Percentiles rank a stretch among this genome's conserved stretches.
phyloP scores from a whole-genome alignment of 352 stramenopile species.

The Blastocystis sp. region DNA sequence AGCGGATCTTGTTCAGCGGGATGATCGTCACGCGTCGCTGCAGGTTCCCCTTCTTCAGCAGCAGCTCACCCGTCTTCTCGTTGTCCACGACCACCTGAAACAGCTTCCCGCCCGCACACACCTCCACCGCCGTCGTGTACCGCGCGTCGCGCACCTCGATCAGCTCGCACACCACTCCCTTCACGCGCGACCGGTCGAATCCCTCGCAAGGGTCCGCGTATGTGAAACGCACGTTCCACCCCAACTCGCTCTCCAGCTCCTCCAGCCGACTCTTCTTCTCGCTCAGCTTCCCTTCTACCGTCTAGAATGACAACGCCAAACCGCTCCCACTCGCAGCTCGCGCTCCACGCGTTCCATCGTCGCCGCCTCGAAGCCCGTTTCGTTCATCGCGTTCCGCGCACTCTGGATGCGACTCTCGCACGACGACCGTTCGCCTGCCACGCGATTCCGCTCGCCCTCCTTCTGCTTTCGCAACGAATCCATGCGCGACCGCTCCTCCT shows the following conservation, averaged over 20 bases:
- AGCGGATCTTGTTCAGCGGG: constrained; percentile 88
- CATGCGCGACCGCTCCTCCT: not conserved
- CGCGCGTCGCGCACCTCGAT: constrained; percentile 82
- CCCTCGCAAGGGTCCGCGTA: constrained; percentile 83
- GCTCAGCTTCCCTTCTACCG: not conserved
- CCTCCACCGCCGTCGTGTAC: constrained; percentile 86
- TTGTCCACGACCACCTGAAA: constrained; percentile 98
- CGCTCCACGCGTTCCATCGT: not conserved
- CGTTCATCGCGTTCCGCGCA: not conserved
- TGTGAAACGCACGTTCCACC: constrained; percentile 65
- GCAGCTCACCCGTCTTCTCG: constrained; percentile 88
- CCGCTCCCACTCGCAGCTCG: too few species aligned
- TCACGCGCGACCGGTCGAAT: constrained; percentile 87
- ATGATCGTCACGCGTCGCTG: constrained; percentile 93
- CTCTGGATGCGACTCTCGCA: not conserved
- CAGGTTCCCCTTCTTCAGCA: constrained; percentile 88
- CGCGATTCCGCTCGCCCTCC: not conserved
- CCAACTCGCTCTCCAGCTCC: not conserved
- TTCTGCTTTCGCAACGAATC: not conserved
- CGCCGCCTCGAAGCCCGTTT: not conserved
- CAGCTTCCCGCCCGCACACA: constrained; percentile 88
- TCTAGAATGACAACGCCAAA: too few species aligned
- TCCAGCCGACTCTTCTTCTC: not conserved
- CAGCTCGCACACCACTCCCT: constrained; percentile 88
- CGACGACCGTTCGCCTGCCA: not conserved